Base-by-base conservation (phyloP, 1,284 basidiomycete genomes). In the Dichomitus squalens region DNA sequence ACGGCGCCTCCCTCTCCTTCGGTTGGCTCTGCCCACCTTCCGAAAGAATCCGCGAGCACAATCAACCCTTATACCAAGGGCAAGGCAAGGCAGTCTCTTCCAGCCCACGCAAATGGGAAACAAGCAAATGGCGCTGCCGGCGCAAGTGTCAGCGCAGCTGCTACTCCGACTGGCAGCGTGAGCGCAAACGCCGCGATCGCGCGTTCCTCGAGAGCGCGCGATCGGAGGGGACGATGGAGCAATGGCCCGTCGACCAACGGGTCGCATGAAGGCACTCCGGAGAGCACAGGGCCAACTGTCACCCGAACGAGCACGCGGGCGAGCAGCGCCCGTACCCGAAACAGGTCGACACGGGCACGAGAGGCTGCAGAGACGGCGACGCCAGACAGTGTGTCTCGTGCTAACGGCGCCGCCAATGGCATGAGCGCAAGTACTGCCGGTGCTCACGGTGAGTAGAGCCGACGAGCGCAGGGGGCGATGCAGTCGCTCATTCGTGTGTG, bases 1-100 rank as follows among this genome's bases (percentile, higher is more conserved):
- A 65, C 76, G 12, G 51, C 51, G 62, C 62, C 58, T 16, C 54
- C 64, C 6, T 59, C 64, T 31, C 59, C 62, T 3, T 60, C 60
- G 7, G 52, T 58, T 9, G 29, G 49, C 21, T 53, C 56, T 25
- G 48, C 27, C 35, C 47, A 58, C 50, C 47, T 52, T 3, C 49
- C 50, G 38, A 59, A 48, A 36, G 35, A 39, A 7, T 44, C 59
- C 11, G 41, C 50, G 23, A 61, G 58, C 41, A 43, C 29, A 3
- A 31, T 56, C 35, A 41, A 36, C 44, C 9, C 55, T 3, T 52
- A 49, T 46, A 21, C 57, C 8, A 60, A 60, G 33, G 52, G 60
- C 12, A 65, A 62, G 27, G 39, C 49, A 4, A 57, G 63, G 3
- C 64, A 58, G 20, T 54, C 60, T 18, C 56, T 58, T 7, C 55